Percentiles rank a stretch among this genome's conserved stretches.
Conservation (phyloP, 371 early-diverging fungal species). For the Vairimorpha necatrix region DNA sequence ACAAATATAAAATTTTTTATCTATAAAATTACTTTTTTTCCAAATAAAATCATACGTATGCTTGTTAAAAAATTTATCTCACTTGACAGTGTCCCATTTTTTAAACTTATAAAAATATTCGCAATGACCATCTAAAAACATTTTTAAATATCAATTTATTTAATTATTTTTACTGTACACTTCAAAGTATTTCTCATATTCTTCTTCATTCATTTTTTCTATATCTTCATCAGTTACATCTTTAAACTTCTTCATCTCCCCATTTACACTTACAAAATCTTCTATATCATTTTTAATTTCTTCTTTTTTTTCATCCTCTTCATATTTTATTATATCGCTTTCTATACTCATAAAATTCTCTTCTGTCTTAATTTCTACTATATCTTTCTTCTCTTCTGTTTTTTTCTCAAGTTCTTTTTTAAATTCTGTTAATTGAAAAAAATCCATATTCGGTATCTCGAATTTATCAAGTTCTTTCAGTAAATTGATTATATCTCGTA, state of each 20-base stretch:
- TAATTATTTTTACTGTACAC: constrained; percentile 49
- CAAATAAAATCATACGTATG: too few relatives aligned
- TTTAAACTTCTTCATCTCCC: constrained; percentile 50
- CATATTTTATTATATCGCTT: neutral
- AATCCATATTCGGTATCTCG: constrained; percentile 58
- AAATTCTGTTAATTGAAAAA: constrained; percentile 57
- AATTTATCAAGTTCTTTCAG: constrained; percentile 61
- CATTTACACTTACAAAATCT: constrained; percentile 55
- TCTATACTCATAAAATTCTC: neutral
- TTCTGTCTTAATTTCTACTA: constrained; percentile 16
- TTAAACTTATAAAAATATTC: too few relatives aligned
- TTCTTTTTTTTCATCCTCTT: neutral
- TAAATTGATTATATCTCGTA: constrained; percentile 53
- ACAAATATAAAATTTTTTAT: too few relatives aligned
- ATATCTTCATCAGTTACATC: constrained; percentile 65
- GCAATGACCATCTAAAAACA: too few relatives aligned
- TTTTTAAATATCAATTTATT: too few relatives aligned
- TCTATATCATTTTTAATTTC: neutral
- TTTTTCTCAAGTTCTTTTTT: constrained; percentile 32
- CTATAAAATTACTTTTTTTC: too few relatives aligned
- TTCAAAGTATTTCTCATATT: constrained; percentile 66
- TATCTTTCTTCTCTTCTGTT: neutral
- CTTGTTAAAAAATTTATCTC: too few relatives aligned
- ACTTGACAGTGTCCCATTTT: too few relatives aligned
- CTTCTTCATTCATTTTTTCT: constrained; percentile 64